Evolutionary conservation across 23 red algal genomes (phyloP).

Genomic region (Gracilaria vermiculophylla): DNA sequence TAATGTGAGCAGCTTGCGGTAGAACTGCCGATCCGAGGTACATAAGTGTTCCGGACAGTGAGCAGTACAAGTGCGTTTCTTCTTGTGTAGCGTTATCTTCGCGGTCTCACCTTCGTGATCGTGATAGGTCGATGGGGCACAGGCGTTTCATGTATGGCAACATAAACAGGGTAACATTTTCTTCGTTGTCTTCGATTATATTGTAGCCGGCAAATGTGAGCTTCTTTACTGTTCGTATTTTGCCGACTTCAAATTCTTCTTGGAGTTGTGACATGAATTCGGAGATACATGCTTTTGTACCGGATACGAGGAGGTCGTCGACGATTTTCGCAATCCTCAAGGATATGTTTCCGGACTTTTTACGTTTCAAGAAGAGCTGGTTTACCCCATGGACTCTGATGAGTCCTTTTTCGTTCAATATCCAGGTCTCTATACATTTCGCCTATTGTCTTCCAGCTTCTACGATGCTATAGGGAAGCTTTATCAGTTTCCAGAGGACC

Average conservation of each 20-base stretch:
- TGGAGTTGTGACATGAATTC: neutral
- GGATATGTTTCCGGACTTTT: neutral
- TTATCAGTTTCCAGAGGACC: slow-evolving; percentile 32
- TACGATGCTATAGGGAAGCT: slow-evolving; percentile 33
- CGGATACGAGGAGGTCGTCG: slow-evolving; percentile 20
- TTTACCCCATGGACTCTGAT: neutral
- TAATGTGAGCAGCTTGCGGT: neutral
- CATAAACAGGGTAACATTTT: slow-evolving; percentile 16
- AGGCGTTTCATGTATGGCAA: neutral
- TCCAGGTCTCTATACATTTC: slow-evolving; percentile 7
- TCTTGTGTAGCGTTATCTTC: neutral
- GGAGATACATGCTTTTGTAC: neutral
- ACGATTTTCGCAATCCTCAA: slow-evolving; percentile 30
- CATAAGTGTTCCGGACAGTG: slow-evolving; percentile 30
- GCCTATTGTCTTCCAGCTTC: slow-evolving; percentile 46
- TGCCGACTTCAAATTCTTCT: slow-evolving; percentile 10
- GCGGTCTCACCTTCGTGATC: neutral
- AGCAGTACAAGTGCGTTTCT: slow-evolving; percentile 1
- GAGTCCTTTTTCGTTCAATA: neutral
- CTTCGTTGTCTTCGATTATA: neutral
- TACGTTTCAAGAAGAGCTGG: slow-evolving; percentile 6
- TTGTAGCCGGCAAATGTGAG: slow-evolving; percentile 20
- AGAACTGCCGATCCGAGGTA: neutral
- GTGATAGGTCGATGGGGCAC: neutral
- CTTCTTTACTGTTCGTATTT: neutral